A percentile compares a stretch with the other conserved stretches of the same genome.
Conservation (phyloP, 306 rosid genomes). For the Calophaca sinica region DNA sequence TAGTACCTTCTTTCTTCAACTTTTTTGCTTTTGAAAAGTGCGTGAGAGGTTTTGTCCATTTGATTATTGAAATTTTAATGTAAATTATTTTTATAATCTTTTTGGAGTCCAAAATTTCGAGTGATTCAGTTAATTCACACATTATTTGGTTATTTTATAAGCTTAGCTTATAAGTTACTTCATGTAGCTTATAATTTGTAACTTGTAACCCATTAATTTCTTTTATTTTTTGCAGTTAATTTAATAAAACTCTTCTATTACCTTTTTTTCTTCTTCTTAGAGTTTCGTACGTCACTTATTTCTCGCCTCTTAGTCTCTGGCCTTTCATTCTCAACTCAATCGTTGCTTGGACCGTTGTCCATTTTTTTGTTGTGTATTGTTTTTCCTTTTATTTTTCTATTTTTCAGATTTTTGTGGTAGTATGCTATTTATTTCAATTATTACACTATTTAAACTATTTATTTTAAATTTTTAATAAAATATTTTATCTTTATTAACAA, state of each 20-base stretch:
- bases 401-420: too few relatives aligned
- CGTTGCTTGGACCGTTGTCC: too few relatives aligned
- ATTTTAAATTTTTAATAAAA: too few relatives aligned
- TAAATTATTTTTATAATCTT: not conserved
- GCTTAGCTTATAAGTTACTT: not conserved
- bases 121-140: not conserved
- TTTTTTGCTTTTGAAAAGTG: conserved; percentile 27
- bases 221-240: not conserved
- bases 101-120: not conserved
- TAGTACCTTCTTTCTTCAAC: conserved; percentile 1
- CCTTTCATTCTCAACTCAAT: too few relatives aligned
- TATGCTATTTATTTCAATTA: too few relatives aligned
- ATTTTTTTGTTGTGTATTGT: too few relatives aligned
- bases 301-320: too few relatives aligned
- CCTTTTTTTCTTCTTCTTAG: not conserved
- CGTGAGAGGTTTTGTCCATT: conserved; percentile 29
- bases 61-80: conserved; percentile 26
- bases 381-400: too few relatives aligned
- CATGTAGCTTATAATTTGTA: not conserved
- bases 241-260: not conserved
- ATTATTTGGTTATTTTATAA: not conserved
- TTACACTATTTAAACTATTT: too few relatives aligned
- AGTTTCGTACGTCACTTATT: too few relatives aligned
- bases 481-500: too few relatives aligned
- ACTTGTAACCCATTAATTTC: not conserved